These are phyloP conservation scores for Termitomyces sp. DNA, from an alignment of 768 basidiomycete genomes.

Conservation along the genomic window DNA sequence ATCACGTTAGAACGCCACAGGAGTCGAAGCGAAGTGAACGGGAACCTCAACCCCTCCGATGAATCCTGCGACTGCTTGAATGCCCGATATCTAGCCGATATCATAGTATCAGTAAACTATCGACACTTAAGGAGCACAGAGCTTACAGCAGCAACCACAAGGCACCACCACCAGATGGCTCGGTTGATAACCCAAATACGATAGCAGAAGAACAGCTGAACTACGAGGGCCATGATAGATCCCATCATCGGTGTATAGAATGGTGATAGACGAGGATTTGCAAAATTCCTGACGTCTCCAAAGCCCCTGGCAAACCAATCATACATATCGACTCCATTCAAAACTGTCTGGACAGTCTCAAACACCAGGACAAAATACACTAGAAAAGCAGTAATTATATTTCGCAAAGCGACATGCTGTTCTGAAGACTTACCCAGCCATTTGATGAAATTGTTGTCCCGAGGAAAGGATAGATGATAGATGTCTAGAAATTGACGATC, in stretches of 20 bases:
- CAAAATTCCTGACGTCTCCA: conserved; percentile 8
- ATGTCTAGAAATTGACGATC: too few species aligned
- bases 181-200: conserved; percentile 13
- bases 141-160: conserved; percentile 3
- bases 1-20: too few species aligned
- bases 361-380: conserved; percentile 8
- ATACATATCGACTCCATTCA: conserved; percentile 11
- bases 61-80: conserved; percentile 5
- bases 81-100: not conserved
- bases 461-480: too few species aligned
- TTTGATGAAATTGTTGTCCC: too few species aligned
- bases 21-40: not conserved
- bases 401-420: too few species aligned
- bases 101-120: too few species aligned
- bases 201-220: conserved; percentile 15
- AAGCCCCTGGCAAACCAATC: conserved; percentile 13
- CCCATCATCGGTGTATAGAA: conserved; percentile 14
- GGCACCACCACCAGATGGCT: conserved; percentile 4
- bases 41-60: conserved; percentile 1
- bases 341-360: conserved; percentile 8
- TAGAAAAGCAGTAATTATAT: not conserved
- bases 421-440: too few species aligned
- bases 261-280: not conserved
- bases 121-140: not conserved
- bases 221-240: conserved; percentile 9